Evolutionary conservation across 805 yeast genomes (phyloP).

Genomic region (Lipomyces yamadae): DNA sequence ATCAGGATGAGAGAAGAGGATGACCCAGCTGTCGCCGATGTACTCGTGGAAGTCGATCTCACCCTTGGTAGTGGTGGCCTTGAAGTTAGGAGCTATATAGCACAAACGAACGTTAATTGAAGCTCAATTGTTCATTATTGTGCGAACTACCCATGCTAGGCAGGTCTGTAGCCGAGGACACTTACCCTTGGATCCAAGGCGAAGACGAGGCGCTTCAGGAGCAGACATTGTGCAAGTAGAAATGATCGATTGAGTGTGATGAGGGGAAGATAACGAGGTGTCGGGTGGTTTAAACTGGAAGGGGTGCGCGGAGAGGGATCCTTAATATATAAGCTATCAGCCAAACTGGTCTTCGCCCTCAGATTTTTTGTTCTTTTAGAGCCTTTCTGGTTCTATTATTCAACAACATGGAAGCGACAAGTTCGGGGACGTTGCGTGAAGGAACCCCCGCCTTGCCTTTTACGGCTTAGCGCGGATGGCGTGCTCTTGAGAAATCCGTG

Average conservation of each 20-base stretch:
- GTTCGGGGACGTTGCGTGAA: too few relatives aligned
- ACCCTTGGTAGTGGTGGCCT: constrained; percentile 82
- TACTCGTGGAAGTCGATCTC: constrained; percentile 84
- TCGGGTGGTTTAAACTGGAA: too few relatives aligned
- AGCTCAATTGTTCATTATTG: background rate
- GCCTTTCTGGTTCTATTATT: too few relatives aligned
- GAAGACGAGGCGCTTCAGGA: constrained; percentile 18
- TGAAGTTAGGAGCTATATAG: constrained; percentile 79
- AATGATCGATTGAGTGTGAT: background rate
- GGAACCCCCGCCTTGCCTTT: background rate
- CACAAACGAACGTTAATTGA: background rate
- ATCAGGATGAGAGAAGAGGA: constrained; percentile 92
- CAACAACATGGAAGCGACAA: too few relatives aligned
- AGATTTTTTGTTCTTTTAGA: too few relatives aligned
- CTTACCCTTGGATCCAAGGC: constrained; percentile 19
- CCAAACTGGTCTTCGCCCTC: too few relatives aligned
- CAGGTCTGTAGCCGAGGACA: too few relatives aligned
- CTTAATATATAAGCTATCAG: background rate
- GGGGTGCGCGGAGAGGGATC: too few relatives aligned
- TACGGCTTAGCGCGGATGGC: background rate
- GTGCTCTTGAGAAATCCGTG: background rate
- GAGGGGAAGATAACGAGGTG: background rate
- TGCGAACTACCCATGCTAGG: background rate
- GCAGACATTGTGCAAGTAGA: background rate
- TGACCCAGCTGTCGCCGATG: constrained; percentile 85